Base-by-base conservation (phyloP, 208 protist species). In the Trypanosoma brucei region DNA sequence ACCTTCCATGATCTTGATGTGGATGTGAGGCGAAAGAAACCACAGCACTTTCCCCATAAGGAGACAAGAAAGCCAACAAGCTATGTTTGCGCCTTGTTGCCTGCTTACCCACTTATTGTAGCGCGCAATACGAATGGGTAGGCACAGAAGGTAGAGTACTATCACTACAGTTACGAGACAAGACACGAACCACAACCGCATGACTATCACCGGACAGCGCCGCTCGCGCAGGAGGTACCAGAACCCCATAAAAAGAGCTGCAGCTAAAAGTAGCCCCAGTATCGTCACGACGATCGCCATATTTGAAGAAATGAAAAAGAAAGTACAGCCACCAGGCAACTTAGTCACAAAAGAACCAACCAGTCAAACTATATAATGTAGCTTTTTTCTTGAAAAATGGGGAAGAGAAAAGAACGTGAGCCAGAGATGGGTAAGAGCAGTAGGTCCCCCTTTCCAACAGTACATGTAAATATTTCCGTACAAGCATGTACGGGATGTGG, bases 101-200 rank as follows among this genome's bases (percentile, higher is more conserved):
- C 52, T 70, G n/a, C 31, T 39, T 3, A 84, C 35, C 8, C 82
- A 56, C 34, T 72, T 79, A 36, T 56, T 75, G n/a, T 68, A 22
- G 2, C 59, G 30, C 61, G 46, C 13, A 73, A 50, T 14, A 38
- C 61, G n/a, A 70, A 78, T 6, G 68, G 58, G 37, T 44, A 55
- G 5, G 55, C 67, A 80, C 2, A 70, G 13, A 8, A 70, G 50
- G 60, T 65, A 83, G 30, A 55, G 65, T 5, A 79, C 3, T 34
- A 83, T 71, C 31, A 88, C 74, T 9, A 72, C 61, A 31, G 83
- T n/a, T 2, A 83, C 14, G 3, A 84, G 45, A 53, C 81, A 75
- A 2, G 81, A 6, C 0, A 74, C 81, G 61, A 83, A 88, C 87
- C 84, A 91, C 56, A 73, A 52, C 0, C 81, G 79, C 64, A 84